Evolutionary conservation across 1,284 basidiomycete species (phyloP).

Genomic region (Amylostereum chailletii): DNA sequence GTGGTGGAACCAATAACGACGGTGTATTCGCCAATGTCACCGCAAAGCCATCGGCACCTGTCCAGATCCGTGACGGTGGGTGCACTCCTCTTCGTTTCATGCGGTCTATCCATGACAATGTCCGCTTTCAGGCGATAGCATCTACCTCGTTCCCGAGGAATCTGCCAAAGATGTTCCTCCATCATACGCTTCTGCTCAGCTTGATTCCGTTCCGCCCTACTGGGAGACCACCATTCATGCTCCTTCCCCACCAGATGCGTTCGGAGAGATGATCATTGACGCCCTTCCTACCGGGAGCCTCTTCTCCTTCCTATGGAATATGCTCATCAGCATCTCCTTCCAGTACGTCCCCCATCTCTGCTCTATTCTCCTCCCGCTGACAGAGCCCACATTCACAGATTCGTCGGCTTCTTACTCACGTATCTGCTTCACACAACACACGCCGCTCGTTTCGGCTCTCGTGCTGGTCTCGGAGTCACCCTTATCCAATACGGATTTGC

Average conservation of each 20-base stretch:
- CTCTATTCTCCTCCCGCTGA: too few relatives aligned
- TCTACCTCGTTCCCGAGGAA: constrained; percentile 72
- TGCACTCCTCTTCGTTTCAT: constrained; percentile 3
- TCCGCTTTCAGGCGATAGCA: constrained; percentile 51
- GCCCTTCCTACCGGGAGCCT: constrained; percentile 69
- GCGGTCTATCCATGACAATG: neutral
- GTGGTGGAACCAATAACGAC: constrained; percentile 77
- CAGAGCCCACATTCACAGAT: constrained; percentile 20
- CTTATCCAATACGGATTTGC: constrained; percentile 92
- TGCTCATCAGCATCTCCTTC: constrained; percentile 92
- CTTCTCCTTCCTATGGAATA: constrained; percentile 89
- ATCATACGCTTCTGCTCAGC: constrained; percentile 84
- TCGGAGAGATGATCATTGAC: constrained; percentile 71
- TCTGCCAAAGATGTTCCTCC: constrained; percentile 78
- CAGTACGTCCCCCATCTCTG: constrained; percentile 30
- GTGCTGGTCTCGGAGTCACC: constrained; percentile 91
- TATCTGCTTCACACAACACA: constrained; percentile 94
- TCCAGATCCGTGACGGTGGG: constrained; percentile 58
- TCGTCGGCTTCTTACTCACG: constrained; percentile 92
- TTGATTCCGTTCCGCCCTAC: constrained; percentile 93
- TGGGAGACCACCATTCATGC: constrained; percentile 96
- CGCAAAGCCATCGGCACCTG: constrained; percentile 72
- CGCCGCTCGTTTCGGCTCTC: constrained; percentile 89
- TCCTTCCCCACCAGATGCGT: constrained; percentile 40
- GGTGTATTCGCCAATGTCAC: constrained; percentile 96